phyloP scores from a whole-genome alignment of 345 rosid species.

The Aethionema arabicum region DNA sequence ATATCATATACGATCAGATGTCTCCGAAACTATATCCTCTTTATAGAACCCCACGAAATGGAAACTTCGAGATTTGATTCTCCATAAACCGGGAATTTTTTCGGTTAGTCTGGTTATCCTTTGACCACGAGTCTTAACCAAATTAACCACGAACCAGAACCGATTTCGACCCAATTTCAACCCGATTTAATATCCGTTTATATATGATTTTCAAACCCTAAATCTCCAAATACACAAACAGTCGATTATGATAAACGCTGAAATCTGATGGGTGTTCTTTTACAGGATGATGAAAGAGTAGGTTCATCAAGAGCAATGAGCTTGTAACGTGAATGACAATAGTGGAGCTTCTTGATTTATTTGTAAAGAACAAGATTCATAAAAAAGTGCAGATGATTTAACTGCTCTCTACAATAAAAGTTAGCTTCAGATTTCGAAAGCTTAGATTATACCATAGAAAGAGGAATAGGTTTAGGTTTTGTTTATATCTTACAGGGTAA shows the following conservation, averaged over 20 bases:
- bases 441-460: slow-evolving; percentile 29
- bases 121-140: too few relatives aligned
- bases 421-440: slow-evolving; percentile 28
- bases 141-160: too few relatives aligned
- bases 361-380: slow-evolving; percentile 39
- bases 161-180: too few relatives aligned
- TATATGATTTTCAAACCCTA: too few relatives aligned
- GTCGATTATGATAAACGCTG: slow-evolving; percentile 1
- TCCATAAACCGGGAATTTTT: too few relatives aligned
- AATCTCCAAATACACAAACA: too few relatives aligned
- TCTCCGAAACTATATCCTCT: too few relatives aligned
- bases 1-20: too few relatives aligned
- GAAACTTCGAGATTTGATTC: too few relatives aligned
- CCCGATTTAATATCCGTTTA: too few relatives aligned
- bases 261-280: slow-evolving; percentile 22
- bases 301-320: slow-evolving; percentile 65
- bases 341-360: slow-evolving; percentile 29
- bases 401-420: slow-evolving; percentile 28
- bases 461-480: slow-evolving; percentile 25
- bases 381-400: slow-evolving; percentile 25
- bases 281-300: slow-evolving; percentile 61
- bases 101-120: too few relatives aligned
- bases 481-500: slow-evolving; percentile 21
- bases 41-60: too few relatives aligned
- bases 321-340: slow-evolving; percentile 47